Conservation (phyloP, 352 stramenopile species). For the Phytophthora capsici region DNA sequence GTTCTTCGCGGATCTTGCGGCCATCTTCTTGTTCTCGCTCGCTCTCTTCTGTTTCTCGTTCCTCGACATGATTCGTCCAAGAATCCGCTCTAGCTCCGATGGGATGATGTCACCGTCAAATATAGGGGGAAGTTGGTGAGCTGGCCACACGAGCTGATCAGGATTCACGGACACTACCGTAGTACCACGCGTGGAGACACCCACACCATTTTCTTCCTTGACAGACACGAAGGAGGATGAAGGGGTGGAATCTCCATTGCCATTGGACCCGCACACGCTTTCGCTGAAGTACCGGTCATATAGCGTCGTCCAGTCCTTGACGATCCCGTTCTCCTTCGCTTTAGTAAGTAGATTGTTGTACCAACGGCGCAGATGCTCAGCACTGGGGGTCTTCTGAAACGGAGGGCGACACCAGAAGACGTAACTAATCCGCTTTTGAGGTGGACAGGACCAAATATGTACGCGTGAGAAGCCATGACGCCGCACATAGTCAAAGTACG, state of each 20-base stretch:
- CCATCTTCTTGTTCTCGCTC: constrained; percentile 36
- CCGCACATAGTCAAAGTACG: constrained; percentile 96
- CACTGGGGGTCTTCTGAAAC: constrained; percentile 95
- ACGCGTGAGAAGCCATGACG: constrained; percentile 93
- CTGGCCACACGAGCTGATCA: constrained; percentile 87
- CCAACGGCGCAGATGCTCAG: constrained; percentile 94
- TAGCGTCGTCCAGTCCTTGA: constrained; percentile 69
- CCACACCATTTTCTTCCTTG: constrained; percentile 36
- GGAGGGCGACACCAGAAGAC: constrained; percentile 97
- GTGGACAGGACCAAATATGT: constrained; percentile 97
- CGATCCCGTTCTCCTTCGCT: constrained; percentile 66
- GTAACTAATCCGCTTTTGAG: constrained; percentile 96
- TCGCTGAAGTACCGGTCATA: constrained; percentile 73
- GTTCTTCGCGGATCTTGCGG: constrained; percentile 43
- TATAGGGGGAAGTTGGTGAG: constrained; percentile 62
- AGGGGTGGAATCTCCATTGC: constrained; percentile 7
- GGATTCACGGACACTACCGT: constrained; percentile 84
- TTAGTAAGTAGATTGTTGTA: constrained; percentile 91
- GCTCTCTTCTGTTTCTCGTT: constrained; percentile 72
- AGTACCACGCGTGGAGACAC: constrained; percentile 62
- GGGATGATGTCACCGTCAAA: constrained; percentile 88
- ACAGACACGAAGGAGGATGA: constrained; percentile 31
- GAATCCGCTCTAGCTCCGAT: constrained; percentile 76
- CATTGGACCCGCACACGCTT: constrained; percentile 13
- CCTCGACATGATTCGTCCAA: constrained; percentile 62